Conservation (phyloP, 2,329 filamentous ascomycete genomes). For the Aureobasidium zeae region DNA sequence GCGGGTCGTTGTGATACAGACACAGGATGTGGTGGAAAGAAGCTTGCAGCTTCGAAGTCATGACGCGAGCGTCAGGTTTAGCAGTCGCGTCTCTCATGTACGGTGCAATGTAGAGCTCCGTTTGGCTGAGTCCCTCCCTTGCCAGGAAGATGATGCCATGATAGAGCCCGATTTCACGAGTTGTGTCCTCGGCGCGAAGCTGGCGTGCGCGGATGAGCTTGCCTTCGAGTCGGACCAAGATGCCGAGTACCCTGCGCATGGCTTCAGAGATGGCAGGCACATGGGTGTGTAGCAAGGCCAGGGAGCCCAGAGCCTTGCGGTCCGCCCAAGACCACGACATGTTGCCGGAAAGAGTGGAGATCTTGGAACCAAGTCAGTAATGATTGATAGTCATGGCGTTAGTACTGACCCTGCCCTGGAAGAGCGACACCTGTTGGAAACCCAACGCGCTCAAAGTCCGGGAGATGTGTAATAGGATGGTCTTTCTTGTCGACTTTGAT, state of each 20-base stretch:
- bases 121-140: conserved; percentile 76
- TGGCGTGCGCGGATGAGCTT: conserved; percentile 77
- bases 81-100: conserved; percentile 59
- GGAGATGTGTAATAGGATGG: too few relatives aligned
- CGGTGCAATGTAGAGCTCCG: conserved; percentile 78
- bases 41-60: conserved; percentile 83
- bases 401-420: too few relatives aligned
- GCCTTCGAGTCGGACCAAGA: conserved; percentile 78
- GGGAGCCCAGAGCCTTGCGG: conserved; percentile 87
- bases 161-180: conserved; percentile 71
- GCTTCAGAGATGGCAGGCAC: conserved; percentile 67
- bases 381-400: too few relatives aligned
- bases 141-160: conserved; percentile 93
- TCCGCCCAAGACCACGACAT: too few relatives aligned
- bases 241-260: conserved; percentile 83
- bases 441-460: too few relatives aligned
- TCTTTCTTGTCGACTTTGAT: too few relatives aligned
- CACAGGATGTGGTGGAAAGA: conserved; percentile 97
- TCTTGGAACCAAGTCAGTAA: too few relatives aligned
- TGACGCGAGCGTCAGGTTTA: conserved; percentile 71
- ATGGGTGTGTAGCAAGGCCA: too few relatives aligned
- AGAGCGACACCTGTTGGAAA: too few relatives aligned
- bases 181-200: conserved; percentile 69
- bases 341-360: too few relatives aligned
- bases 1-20: conserved; percentile 84